These are phyloP conservation scores for Umbelopsis sp. DNA, from an alignment of 192 early-diverging fungal genomes.

Conservation along the genomic window DNA sequence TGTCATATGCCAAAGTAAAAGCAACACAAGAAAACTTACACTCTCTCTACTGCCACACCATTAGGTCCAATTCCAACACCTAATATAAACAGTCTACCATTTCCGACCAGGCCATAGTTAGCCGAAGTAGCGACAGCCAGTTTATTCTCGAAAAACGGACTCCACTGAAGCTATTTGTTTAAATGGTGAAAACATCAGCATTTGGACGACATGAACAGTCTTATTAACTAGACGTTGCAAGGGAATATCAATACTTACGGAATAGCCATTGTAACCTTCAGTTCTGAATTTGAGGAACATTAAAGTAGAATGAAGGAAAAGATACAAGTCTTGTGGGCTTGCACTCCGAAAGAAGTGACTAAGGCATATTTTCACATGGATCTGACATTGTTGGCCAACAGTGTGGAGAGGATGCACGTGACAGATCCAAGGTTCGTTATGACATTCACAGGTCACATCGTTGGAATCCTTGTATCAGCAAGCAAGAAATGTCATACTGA, in stretches of 20 bases:
- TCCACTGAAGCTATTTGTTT: slow-evolving; percentile 74
- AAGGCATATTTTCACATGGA: not conserved
- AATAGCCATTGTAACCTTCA: slow-evolving; percentile 86
- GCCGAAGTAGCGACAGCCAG: slow-evolving; percentile 86
- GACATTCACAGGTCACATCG: too few species aligned
- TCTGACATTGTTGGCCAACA: not conserved
- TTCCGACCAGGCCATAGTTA: slow-evolving; percentile 98
- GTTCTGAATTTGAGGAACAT: slow-evolving; percentile 71
- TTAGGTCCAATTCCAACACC: slow-evolving; percentile 48
- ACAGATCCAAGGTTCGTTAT: too few species aligned
- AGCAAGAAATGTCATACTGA: too few species aligned
- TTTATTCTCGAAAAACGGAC: slow-evolving; percentile 90
- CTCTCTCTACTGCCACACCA: slow-evolving; percentile 53
- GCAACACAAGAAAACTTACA: slow-evolving; percentile 50
- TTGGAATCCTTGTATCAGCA: too few species aligned
- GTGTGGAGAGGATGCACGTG: too few species aligned
- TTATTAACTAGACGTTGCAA: not conserved
- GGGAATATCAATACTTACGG: slow-evolving; percentile 64
- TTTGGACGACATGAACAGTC: slow-evolving; percentile 9
- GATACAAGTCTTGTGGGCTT: not conserved
- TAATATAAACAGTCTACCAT: slow-evolving; percentile 85
- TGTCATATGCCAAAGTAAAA: too few species aligned
- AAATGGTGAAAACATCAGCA: slow-evolving; percentile 16
- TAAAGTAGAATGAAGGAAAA: slow-evolving; percentile 2
- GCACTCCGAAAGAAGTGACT: not conserved